phyloP scores from a whole-genome alignment of 306 rosid species.

The Sicyos baderoa region DNA sequence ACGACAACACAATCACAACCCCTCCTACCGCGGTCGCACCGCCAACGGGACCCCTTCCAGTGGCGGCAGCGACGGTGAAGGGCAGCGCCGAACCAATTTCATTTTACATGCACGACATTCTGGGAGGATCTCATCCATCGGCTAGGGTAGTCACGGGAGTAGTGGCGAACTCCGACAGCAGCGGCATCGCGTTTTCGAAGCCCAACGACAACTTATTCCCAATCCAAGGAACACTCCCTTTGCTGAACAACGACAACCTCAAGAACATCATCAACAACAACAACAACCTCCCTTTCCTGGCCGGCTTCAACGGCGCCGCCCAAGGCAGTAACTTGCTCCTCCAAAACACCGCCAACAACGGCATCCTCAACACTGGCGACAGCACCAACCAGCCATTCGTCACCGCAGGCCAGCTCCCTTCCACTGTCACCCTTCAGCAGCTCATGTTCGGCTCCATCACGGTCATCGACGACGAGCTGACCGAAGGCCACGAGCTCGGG shows the following conservation, averaged over 20 bases:
- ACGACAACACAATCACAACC: not conserved
- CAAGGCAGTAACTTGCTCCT: conserved; percentile 4
- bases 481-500: conserved; percentile 55
- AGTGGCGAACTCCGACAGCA: conserved; percentile 36
- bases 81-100: conserved; percentile 23
- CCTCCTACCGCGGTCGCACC: not conserved
- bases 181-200: conserved; percentile 54
- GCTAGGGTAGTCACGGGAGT: conserved; percentile 64
- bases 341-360: conserved; percentile 21
- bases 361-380: conserved; percentile 17
- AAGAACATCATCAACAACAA: conserved; percentile 35
- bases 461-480: conserved; percentile 59
- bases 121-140: conserved; percentile 34
- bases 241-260: conserved; percentile 33
- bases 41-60: not conserved
- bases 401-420: conserved; percentile 64
- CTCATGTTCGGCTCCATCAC: conserved; percentile 81
- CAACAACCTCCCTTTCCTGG: conserved; percentile 46
- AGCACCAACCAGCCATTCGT: conserved; percentile 44
- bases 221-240: conserved; percentile 50
- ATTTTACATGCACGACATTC: conserved; percentile 62
- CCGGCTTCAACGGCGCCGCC: conserved; percentile 18
- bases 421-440: conserved; percentile 56
- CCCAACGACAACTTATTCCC: conserved; percentile 59
- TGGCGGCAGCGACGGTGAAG: not conserved